Evolutionary conservation across 2,329 filamentous ascomycete species (phyloP).

Genomic region (Phaeosphaeria sp.): DNA sequence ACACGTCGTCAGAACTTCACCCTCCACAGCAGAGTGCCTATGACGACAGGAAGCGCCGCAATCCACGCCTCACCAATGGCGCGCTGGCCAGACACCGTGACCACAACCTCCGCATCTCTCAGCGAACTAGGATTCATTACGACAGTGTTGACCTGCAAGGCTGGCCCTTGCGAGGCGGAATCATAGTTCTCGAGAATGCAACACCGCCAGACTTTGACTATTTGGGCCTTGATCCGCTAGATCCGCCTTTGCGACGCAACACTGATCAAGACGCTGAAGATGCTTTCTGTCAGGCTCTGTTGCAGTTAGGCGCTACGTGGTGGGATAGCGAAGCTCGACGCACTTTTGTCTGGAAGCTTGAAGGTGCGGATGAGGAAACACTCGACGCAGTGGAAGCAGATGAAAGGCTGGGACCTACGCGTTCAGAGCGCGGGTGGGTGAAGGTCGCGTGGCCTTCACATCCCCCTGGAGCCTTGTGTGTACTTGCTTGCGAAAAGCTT

Average conservation of each 20-base stretch:
- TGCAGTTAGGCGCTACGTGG: conserved; percentile 24
- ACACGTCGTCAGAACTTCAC: background rate
- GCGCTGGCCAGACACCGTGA: conserved; percentile 6
- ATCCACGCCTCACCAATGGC: conserved; percentile 1
- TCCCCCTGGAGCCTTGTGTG: conserved; percentile 6
- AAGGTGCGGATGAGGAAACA: conserved; percentile 11
- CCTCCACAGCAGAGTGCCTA: background rate
- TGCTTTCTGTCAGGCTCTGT: conserved; percentile 15
- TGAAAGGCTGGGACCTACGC: conserved; percentile 13
- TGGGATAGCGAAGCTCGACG: conserved; percentile 12
- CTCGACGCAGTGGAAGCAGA: conserved; percentile 7
- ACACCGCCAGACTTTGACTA: conserved; percentile 18
- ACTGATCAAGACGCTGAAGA: conserved; percentile 13
- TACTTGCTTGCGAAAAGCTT: conserved; percentile 12
- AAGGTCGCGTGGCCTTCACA: conserved; percentile 4
- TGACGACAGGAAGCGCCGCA: background rate
- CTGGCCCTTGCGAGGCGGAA: conserved; percentile 19
- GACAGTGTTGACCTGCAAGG: conserved; percentile 7
- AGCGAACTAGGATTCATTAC: conserved; percentile 8
- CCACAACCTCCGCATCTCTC: conserved; percentile 12
- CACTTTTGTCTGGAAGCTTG: conserved; percentile 14
- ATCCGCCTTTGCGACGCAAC: conserved; percentile 12
- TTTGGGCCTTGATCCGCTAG: conserved; percentile 16
- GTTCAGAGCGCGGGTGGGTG: conserved; percentile 5
- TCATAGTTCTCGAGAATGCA: conserved; percentile 19